Base-by-base conservation (phyloP, 2,329 filamentous ascomycete genomes). In the Penicillium capsulatum region DNA sequence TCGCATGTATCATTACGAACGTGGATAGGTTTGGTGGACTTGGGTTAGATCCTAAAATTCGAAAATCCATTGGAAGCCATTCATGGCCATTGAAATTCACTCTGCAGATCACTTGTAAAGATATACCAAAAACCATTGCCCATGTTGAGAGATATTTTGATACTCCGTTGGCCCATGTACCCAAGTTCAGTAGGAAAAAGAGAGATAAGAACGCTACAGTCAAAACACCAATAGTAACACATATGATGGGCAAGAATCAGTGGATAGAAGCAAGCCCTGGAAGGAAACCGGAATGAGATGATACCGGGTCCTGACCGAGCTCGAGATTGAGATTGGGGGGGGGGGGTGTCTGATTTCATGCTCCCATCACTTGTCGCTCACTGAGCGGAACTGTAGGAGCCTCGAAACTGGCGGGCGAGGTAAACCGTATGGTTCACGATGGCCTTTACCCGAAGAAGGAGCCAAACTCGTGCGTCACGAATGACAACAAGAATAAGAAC, bases 81-180 rank as follows among this genome's bases (percentile, higher is more conserved):
- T n/a, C n/a, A n/a, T n/a, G n/a, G n/a, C n/a, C n/a, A n/a, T n/a
- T n/a, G n/a, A n/a, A n/a, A n/a, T n/a, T n/a, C n/a, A n/a, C n/a
- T n/a, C 19, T 22, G 19, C 19, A 22, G 19, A 22, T 22, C 19
- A 9, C 5, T 5, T 22, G 19, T 22, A 28, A 11, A 36, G 22
- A 44, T 45, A 42, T 48, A 36, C 31, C 33, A 41, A 38, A 40
- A 37, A 26, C 22, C 31, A 38, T 35, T 42, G 35, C 34, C 42
- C 44, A 27, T 38, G 36, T 31, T 34, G 24, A 19, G 29, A 31
- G 39, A 40, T 40, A 20, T 36, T 40, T 34, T 40, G 32, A 36
- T 50, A 49, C 51, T 54, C 51, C 49, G 36, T 24, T 43, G 31
- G 42, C 26, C 38, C 34, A 51, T 52, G 47, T 44, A 50, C 41